Base-by-base conservation (phyloP, 2,329 filamentous ascomycete species). In the Aspergillus quadrilineatus region DNA sequence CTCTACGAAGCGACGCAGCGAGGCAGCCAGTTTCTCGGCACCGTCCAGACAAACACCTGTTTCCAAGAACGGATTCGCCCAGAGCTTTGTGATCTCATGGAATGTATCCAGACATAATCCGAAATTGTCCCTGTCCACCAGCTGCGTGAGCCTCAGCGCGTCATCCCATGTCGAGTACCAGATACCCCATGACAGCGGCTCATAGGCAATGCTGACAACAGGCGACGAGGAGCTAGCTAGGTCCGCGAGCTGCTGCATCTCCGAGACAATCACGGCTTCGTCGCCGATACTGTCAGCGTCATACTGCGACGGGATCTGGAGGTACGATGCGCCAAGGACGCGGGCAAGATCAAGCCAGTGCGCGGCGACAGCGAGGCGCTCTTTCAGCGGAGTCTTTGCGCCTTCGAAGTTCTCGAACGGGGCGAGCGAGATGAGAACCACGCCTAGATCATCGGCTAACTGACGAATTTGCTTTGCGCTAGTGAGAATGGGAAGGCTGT, bases 341-440 rank as follows among this genome's bases (percentile, higher is more conserved):
- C 63, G 58, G 8, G 66, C 64, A 8, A 69, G 49, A 4, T 66
- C 61, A 10, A 74, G 60, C 74, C 73, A 75, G n/a, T 67, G 63
- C 4, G 42, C 32, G 4, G 71, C 72, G 2, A 50, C 58, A 2
- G 60, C 22, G 2, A 76, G 63, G 51, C 73, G 61, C 1, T 67
- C 60, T 1, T 54, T 6, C 1, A 75, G 57, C 0, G 68, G 63
- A 0, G 65, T 59, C 26, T 50, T 53, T 14, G 67, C 53, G 32
- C 72, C 73, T 58, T 76, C 72, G 52, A 69, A 75, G 56, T 74
- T 73, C 53, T 73, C 68, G 22, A 76, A 73, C 1, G 73, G 66
- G 4, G 67, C 71, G 12, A 73, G 46, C 0, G 68, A 60, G 3
- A 75, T 15, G 3, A 73, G 66, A 7, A 63, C 53, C 1, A 75